Percentiles rank a stretch among this genome's conserved stretches.
Evolutionary conservation across 2,329 filamentous ascomycete genomes (phyloP).

Genomic region (Neurospora crassa): DNA sequence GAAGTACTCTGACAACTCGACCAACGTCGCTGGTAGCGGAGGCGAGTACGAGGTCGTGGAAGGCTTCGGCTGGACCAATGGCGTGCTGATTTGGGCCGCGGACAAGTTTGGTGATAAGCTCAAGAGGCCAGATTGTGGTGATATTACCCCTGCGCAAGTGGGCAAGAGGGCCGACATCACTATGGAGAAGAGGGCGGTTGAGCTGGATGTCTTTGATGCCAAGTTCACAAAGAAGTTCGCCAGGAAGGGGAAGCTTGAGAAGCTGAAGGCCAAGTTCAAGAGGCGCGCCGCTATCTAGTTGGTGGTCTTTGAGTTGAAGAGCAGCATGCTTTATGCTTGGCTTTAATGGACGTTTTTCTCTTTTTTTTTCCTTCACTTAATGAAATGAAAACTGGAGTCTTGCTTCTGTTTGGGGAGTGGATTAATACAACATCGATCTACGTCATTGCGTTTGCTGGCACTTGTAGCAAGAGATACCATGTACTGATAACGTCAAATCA

Average conservation of each 20-base stretch:
- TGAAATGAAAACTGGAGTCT: not conserved
- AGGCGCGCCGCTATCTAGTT: not conserved
- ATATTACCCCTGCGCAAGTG: conserved; percentile 33
- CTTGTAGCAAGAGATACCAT: not conserved
- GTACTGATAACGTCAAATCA: not conserved
- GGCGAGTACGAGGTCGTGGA: conserved; percentile 62
- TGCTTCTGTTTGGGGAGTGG: not conserved
- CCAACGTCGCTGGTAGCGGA: conserved; percentile 51
- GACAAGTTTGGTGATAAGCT: conserved; percentile 51
- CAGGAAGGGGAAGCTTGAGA: conserved; percentile 11
- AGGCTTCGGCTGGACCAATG: conserved; percentile 64
- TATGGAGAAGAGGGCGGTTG: conserved; percentile 30
- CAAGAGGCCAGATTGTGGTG: conserved; percentile 44
- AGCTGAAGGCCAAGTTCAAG: conserved; percentile 2
- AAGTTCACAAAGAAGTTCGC: conserved; percentile 38
- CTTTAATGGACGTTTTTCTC: not conserved
- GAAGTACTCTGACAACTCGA: conserved; percentile 54
- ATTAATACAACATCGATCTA: not conserved
- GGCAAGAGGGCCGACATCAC: conserved; percentile 20
- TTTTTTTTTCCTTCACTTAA: not conserved
- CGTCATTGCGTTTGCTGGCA: not conserved
- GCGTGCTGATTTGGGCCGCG: conserved; percentile 56
- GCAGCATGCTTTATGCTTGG: not conserved
- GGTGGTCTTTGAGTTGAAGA: not conserved
- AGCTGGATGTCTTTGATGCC: conserved; percentile 37